A percentile compares a stretch with the other conserved stretches of the same genome.
phyloP scores from a whole-genome alignment of 805 yeast genomes.

The Pichia nakasei region DNA sequence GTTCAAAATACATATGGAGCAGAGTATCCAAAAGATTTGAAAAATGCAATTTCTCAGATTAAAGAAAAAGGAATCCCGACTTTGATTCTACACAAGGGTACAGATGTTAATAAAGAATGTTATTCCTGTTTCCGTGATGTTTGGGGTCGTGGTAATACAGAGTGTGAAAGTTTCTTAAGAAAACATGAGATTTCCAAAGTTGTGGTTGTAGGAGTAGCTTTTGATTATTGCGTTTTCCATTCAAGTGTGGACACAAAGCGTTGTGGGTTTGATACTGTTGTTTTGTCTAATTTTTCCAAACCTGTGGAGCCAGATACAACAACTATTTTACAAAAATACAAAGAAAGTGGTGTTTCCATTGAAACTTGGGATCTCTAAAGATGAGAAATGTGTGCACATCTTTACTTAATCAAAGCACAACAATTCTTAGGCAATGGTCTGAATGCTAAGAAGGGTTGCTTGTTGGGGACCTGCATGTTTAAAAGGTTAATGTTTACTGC shows the following conservation, averaged over 20 bases:
- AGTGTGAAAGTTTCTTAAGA: constrained; percentile 41
- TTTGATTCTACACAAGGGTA: constrained; percentile 59
- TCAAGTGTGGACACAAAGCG: constrained; percentile 63
- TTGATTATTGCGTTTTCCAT: constrained; percentile 76
- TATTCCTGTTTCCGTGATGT: constrained; percentile 81
- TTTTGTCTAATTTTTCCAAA: constrained; percentile 47
- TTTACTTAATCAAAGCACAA: too few relatives aligned
- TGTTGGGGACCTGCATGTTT: too few relatives aligned
- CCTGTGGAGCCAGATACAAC: constrained; percentile 42
- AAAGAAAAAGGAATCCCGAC: constrained; percentile 29
- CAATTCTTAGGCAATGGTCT: too few relatives aligned
- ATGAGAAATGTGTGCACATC: too few relatives aligned
- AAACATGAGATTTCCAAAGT: constrained; percentile 47
- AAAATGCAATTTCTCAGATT: constrained; percentile 22
- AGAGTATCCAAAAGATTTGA: constrained; percentile 45
- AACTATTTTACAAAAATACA: constrained; percentile 27
- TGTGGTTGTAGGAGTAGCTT: constrained; percentile 73
- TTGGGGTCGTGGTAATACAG: constrained; percentile 68
- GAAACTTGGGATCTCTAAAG: neutral
- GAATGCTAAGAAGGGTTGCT: too few relatives aligned
- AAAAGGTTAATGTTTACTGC: too few relatives aligned
- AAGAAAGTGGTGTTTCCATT: constrained; percentile 26
- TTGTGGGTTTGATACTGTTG: constrained; percentile 55
- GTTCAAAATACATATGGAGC: constrained; percentile 66
- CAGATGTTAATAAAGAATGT: constrained; percentile 63